Evolutionary conservation across 495 filamentous ascomycete species (phyloP).

Genomic region (Cercophora samala): DNA sequence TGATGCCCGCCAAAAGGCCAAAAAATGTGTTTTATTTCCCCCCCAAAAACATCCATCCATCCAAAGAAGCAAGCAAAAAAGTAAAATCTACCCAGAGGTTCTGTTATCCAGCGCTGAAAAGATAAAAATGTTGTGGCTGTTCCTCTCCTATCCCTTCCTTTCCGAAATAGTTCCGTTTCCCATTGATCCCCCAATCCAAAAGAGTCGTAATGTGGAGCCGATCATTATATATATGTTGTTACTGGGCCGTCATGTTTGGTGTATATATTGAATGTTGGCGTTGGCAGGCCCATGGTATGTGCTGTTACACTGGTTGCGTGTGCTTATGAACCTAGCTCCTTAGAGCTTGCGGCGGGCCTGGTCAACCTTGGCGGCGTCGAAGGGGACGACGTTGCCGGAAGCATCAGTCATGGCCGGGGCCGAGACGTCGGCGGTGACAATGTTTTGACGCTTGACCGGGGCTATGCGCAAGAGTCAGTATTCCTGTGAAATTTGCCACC

Average conservation of each 20-base stretch:
- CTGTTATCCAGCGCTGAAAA: not conserved
- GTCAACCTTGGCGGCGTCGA: slow-evolving; percentile 36
- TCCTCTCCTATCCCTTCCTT: not conserved
- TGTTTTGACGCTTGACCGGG: slow-evolving; percentile 28
- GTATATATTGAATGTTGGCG: not conserved
- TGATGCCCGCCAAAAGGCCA: not conserved
- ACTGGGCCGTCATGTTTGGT: not conserved
- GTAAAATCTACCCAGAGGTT: not conserved
- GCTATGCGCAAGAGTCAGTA: slow-evolving; percentile 16
- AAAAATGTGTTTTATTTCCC: not conserved
- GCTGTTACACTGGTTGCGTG: not conserved
- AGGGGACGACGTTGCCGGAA: slow-evolving; percentile 39
- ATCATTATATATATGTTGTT: not conserved
- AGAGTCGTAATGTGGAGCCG: not conserved
- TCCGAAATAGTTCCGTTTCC: not conserved
- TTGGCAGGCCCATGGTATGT: not conserved
- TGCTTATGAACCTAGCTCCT: not conserved
- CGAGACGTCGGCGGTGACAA: slow-evolving; percentile 28
- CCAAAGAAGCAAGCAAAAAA: not conserved
- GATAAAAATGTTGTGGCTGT: not conserved
- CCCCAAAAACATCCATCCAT: not conserved
- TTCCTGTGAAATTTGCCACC: not conserved
- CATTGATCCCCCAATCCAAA: not conserved
- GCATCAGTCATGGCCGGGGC: slow-evolving; percentile 40
- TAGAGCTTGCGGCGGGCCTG: not conserved